A percentile compares a stretch with the other conserved stretches of the same genome.
Evolutionary conservation across 176 grass and related monocot species (phyloP).

Genomic region (Poa annua): DNA sequence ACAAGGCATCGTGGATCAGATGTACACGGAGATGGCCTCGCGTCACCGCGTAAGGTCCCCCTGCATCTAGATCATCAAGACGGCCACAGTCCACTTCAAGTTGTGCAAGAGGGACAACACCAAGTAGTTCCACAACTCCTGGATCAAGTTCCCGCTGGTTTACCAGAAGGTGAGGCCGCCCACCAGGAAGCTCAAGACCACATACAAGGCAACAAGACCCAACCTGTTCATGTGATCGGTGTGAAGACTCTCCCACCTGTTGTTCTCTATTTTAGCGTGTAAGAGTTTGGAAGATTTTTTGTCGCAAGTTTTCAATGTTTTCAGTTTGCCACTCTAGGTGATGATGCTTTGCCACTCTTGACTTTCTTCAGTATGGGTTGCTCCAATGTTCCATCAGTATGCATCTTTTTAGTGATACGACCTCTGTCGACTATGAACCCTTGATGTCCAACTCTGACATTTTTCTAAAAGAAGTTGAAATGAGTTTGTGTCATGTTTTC

Average conservation of each 20-base stretch:
- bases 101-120: slow-evolving; percentile 85
- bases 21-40: slow-evolving; percentile 89
- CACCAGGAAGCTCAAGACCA: slow-evolving; percentile 79
- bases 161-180: slow-evolving; percentile 74
- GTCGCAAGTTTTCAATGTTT: background rate
- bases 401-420: no score
- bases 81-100: slow-evolving; percentile 59
- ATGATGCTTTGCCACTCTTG: background rate
- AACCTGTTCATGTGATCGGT: slow-evolving; percentile 70
- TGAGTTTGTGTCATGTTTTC: no score
- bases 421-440: no score
- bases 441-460: no score
- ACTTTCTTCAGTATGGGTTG: background rate
- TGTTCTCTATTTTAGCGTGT: background rate
- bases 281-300: background rate
- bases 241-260: background rate
- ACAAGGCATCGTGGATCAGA: slow-evolving; percentile 84
- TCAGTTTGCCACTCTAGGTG: background rate
- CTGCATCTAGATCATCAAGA: slow-evolving; percentile 87
- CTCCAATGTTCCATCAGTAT: background rate
- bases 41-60: slow-evolving; percentile 71
- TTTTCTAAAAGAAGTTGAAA: no score
- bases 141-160: slow-evolving; percentile 83
- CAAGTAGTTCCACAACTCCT: slow-evolving; percentile 78
- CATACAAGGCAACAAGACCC: slow-evolving; percentile 72